Conservation (phyloP, 306 rosid genomes). For the Cajanus cajan region DNA sequence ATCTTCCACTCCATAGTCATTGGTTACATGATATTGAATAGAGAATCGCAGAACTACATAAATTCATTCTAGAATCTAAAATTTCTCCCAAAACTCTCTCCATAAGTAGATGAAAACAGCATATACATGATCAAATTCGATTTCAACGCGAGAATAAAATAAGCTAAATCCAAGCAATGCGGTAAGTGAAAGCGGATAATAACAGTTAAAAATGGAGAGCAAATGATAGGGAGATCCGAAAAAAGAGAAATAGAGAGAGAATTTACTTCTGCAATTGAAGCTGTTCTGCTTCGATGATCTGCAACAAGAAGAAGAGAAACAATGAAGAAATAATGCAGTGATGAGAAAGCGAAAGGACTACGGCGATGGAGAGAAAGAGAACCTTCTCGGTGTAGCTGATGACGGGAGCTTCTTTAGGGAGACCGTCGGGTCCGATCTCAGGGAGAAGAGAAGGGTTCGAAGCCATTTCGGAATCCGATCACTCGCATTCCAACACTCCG, state of each 20-base stretch:
- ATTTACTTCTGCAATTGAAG: constrained; percentile 74
- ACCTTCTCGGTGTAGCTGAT: constrained; percentile 92
- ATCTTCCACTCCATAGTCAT: background rate
- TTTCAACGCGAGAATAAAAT: background rate
- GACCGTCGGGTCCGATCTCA: constrained; percentile 94
- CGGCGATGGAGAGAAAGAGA: background rate
- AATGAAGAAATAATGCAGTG: background rate
- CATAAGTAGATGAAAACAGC: background rate
- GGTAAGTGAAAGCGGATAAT: background rate
- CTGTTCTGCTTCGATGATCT: constrained; percentile 83
- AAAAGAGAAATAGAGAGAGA: constrained; percentile 12
- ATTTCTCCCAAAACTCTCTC: background rate
- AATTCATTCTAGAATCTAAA: background rate
- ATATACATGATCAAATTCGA: background rate
- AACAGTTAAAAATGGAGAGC: background rate
- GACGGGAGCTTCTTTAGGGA: constrained; percentile 69
- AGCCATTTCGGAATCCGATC: constrained; percentile 50
- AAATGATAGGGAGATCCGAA: constrained; percentile 30
- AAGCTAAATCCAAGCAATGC: constrained; percentile 21
- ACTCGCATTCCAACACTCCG: background rate
- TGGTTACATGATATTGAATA: background rate
- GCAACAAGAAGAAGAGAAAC: constrained; percentile 22
- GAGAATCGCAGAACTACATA: background rate
- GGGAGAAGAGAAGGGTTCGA: constrained; percentile 59
- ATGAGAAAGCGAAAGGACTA: background rate